These are phyloP conservation scores for Eucalyptus camaldulensis DNA, from an alignment of 345 rosid species.

Conservation along the genomic window DNA sequence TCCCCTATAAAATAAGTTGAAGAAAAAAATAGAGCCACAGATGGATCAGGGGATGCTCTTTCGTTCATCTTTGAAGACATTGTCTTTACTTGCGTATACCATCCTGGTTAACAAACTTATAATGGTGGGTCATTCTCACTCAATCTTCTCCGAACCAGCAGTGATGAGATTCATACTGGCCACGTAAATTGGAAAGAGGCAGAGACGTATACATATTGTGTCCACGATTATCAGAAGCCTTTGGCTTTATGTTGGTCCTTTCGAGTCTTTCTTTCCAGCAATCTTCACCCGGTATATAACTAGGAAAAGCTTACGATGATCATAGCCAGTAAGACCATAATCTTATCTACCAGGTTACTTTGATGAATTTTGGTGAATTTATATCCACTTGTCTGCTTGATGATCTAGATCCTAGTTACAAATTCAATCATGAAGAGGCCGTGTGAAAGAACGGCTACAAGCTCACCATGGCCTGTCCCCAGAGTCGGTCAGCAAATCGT, in stretches of 20 bases:
- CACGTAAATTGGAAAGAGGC: background rate
- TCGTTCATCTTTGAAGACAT: background rate
- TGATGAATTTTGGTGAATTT: background rate
- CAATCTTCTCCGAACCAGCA: background rate
- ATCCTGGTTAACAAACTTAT: background rate
- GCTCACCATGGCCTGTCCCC: background rate
- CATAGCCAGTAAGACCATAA: background rate
- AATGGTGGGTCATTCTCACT: background rate
- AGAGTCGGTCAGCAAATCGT: background rate
- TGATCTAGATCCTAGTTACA: background rate
- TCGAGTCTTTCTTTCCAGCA: background rate
- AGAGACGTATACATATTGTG: background rate
- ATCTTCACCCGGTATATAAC: background rate
- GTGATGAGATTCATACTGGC: background rate
- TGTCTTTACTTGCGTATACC: background rate
- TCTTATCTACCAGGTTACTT: background rate
- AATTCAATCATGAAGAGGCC: background rate
- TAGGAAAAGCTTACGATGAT: background rate
- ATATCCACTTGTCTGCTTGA: background rate
- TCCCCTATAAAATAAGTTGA: background rate
- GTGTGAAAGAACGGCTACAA: background rate
- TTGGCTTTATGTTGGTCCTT: background rate
- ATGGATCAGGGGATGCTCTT: background rate
- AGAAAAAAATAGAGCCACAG: background rate
- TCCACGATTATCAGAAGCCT: background rate